phyloP scores from a whole-genome alignment of 208 protist genomes.

The Phytomonas francai region DNA sequence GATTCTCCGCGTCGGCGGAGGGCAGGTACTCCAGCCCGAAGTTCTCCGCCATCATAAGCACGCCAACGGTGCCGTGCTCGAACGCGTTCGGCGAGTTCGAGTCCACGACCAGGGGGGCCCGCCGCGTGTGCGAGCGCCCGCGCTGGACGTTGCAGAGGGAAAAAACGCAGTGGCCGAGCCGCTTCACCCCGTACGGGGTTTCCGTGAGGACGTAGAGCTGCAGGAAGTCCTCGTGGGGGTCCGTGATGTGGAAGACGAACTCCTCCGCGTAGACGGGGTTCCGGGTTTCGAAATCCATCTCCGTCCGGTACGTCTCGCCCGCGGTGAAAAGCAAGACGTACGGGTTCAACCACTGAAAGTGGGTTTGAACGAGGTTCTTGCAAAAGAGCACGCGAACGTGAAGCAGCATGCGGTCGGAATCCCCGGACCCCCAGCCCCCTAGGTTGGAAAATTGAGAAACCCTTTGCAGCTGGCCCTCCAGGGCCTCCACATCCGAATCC shows the following conservation, averaged over 20 bases:
- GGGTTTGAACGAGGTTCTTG: slow-evolving; percentile 33
- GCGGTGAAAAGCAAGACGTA: slow-evolving; percentile 76
- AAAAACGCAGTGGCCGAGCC: slow-evolving; percentile 67
- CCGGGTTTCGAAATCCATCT: slow-evolving; percentile 38
- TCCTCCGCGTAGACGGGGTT: slow-evolving; percentile 62
- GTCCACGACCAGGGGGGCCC: slow-evolving; percentile 49
- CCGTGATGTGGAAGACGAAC: slow-evolving; percentile 47
- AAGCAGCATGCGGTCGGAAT: slow-evolving; percentile 18
- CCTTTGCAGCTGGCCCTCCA: not conserved
- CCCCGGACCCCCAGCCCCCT: not conserved
- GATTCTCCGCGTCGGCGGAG: slow-evolving; percentile 63
- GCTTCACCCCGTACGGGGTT: slow-evolving; percentile 65
- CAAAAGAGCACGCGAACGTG: slow-evolving; percentile 62
- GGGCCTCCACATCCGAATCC: not conserved
- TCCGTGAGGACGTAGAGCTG: slow-evolving; percentile 70
- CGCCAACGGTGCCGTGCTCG: slow-evolving; percentile 51
- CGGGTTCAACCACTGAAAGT: slow-evolving; percentile 35
- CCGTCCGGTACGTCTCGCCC: slow-evolving; percentile 42
- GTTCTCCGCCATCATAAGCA: slow-evolving; percentile 53
- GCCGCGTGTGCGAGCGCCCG: slow-evolving; percentile 43
- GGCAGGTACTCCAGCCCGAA: slow-evolving; percentile 69
- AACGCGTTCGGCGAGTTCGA: slow-evolving; percentile 25
- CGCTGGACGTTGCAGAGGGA: slow-evolving; percentile 70
- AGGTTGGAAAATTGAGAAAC: not conserved
- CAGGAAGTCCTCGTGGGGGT: slow-evolving; percentile 48